Evolutionary conservation across 2,329 filamentous ascomycete species (phyloP), one percentile per base, ranked within the genome.

Genomic region (Fusarium udum): DNA sequence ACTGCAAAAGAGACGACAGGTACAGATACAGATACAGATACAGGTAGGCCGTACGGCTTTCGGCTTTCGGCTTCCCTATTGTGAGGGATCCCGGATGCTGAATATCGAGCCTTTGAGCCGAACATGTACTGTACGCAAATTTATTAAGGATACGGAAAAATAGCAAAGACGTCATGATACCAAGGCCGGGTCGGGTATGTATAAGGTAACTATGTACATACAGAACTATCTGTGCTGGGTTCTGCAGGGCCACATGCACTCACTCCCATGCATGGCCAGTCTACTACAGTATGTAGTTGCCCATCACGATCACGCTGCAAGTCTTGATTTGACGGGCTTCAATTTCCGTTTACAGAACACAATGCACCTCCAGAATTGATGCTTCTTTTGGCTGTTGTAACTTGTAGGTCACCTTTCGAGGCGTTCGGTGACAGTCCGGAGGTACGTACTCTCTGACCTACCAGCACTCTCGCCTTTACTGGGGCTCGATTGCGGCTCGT

Each of bases 41-140:
- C 37, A 39, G 26, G 26, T 22, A 22, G 24, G 32, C n/a, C 16
- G 31, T 18, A 42, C 61, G 52, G 63, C 32, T 68, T 79, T 82
- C 84, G 85, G 85, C 78, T 84, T 79, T 82, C 84, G 85, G 85
- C 78, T 84, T 82, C 81, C 85, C 82, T 85, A 82, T 83, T 83
- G 32, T 67, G 32, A 57, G 39, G 53, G 53, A 52, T 42, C 45
- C 48, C 32, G 51, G 61, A 59, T 46, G 40, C 45, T 31, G 24
- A 57, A 39, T 48, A 37, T 51, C 40, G 55, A 57, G 64, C 76
- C 73, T 73, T 78, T 78, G 60, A 78, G 70, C 76, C 76, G 76
- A 78, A 71, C 46, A 53, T 42, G 51, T 51, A 61, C 56, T 48
- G 55, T 36, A 65, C 46, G 26, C 28, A 63, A 26, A 57, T 48